Evolutionary conservation across 495 filamentous ascomycete genomes (phyloP).

Genomic region (Trichoderma virens): DNA sequence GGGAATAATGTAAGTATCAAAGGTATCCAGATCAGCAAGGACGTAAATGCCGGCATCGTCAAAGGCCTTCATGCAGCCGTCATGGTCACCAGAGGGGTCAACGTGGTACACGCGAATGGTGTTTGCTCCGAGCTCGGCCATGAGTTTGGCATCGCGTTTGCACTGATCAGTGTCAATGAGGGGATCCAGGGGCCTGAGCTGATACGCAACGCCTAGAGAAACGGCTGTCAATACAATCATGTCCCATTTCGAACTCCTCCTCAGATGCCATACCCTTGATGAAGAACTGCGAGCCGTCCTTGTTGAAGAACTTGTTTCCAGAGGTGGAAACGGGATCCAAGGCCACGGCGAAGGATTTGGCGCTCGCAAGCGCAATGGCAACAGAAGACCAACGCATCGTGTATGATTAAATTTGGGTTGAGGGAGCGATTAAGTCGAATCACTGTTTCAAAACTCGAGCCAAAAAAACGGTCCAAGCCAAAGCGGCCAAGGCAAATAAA

Average conservation of each 20-base stretch:
- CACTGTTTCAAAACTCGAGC: not conserved
- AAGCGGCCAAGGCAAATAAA: too few species aligned
- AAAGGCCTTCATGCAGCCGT: conserved; percentile 63
- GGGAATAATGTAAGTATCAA: conserved; percentile 67
- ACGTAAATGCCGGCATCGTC: conserved; percentile 69
- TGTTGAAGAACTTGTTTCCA: conserved; percentile 80
- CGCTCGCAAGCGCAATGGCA: conserved; percentile 1
- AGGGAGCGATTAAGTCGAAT: not conserved
- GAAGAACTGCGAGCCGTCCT: conserved; percentile 69
- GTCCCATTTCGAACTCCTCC: not conserved
- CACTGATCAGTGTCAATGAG: conserved; percentile 71
- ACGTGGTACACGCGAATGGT: conserved; percentile 88
- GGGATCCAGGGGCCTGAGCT: conserved; percentile 57
- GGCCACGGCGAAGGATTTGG: conserved; percentile 13
- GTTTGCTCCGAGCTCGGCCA: conserved; percentile 76
- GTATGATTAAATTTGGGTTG: not conserved
- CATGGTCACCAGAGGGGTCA: conserved; percentile 58
- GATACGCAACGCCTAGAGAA: conserved; percentile 60
- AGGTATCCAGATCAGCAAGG: conserved; percentile 79
- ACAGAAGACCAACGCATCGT: not conserved
- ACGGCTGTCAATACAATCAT: conserved; percentile 15
- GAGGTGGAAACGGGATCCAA: conserved; percentile 55
- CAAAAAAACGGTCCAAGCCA: too few species aligned
- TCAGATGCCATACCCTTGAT: conserved; percentile 55
- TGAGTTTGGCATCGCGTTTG: conserved; percentile 63